Evolutionary conservation across 2,329 filamentous ascomycete genomes (phyloP), one percentile per base, ranked within the genome.

Genomic region (Xylariaceae sp.): DNA sequence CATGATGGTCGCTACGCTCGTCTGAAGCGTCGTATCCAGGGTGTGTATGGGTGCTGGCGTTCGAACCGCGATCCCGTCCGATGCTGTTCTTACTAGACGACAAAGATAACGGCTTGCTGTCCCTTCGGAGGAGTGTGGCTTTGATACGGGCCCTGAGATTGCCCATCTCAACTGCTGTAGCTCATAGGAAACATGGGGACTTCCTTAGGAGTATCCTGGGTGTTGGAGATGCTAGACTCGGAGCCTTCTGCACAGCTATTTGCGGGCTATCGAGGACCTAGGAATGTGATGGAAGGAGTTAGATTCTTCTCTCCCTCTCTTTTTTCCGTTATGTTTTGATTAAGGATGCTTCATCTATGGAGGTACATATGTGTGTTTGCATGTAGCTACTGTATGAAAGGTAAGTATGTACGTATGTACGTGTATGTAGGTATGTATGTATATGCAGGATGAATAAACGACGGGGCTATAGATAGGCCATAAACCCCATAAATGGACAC

Each of bases 81-180:
- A 64, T 48, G 46, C 62, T 63, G 39, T 58, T 61, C 45, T 60
- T 60, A 60, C 64, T 63, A 45, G 75, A 72, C 26, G 67, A 62
- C 53, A 74, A 60, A 32, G 74, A 72, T 39, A 69, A 68, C 24
- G 70, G 62, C 27, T 69, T 67, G 49, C 77, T 78, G 52, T 75
- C 71, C 59, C 76, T 72, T 55, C 75, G 69, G 49, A 74, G 68
- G 55, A 80, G 74, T 58, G 73, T 77, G 62, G 76, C 75, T 66
- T 75, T 74, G 63, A 81, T 72, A 58, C 76, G 77, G 58, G 77
- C 73, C 62, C 70, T 74, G 51, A 80, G 65, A 58, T 78, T 75
- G 54, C 75, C 76, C 77, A 79, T 79, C 49, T 61, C 59, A 42
- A 53, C 52, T 36, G 27, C 37, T 26, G 23, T 36, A 27, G 39